Evolutionary conservation across 129 eudicot genomes (phyloP).

Genomic region (Erigeron canadensis): DNA sequence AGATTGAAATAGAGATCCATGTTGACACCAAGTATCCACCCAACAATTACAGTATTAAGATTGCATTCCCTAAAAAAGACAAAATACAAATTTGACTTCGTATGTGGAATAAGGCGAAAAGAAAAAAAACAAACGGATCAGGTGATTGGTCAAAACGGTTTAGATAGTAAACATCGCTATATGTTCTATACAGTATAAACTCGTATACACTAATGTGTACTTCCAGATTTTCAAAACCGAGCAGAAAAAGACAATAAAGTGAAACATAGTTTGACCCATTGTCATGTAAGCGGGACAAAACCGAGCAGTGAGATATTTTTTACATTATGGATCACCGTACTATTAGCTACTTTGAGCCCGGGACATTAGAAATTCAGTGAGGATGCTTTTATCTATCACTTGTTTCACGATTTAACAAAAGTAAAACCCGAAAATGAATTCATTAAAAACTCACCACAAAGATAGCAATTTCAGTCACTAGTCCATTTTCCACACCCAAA

Average conservation of each 20-base stretch:
- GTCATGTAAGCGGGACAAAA: not conserved
- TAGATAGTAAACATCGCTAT: too few species aligned
- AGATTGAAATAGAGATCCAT: too few species aligned
- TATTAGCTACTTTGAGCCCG: not conserved
- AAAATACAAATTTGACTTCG: too few species aligned
- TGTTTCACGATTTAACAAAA: not conserved
- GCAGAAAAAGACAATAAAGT: not conserved
- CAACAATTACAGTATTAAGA: too few species aligned
- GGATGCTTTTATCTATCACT: not conserved
- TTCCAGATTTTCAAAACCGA: not conserved
- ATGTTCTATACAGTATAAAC: too few species aligned
- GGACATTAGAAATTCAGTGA: not conserved
- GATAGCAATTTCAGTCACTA: constrained; percentile 86
- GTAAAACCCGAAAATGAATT: not conserved
- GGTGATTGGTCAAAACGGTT: too few species aligned
- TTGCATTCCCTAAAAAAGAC: too few species aligned
- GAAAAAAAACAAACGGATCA: too few species aligned
- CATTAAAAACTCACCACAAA: constrained; percentile 66
- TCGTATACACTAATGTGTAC: not conserved
- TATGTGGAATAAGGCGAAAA: too few species aligned
- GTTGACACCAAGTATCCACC: too few species aligned
- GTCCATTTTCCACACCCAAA: constrained; percentile 87
- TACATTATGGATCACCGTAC: constrained; percentile 2
- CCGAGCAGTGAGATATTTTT: not conserved
- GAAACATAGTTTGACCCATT: not conserved